Conservation (phyloP, 257 asterid species). For the Salvia rosmarinus region DNA sequence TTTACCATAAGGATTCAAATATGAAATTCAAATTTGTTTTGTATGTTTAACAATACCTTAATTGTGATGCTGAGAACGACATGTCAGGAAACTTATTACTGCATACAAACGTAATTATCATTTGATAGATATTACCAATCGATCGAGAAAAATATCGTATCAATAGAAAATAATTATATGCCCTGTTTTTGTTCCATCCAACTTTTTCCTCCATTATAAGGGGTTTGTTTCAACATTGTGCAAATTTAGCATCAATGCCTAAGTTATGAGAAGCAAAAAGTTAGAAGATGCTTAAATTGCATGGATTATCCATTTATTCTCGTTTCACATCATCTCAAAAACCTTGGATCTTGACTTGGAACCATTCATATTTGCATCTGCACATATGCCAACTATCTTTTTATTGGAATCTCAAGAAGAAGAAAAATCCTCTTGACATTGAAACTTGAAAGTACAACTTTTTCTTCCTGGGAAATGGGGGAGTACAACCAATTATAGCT, state of each 20-base stretch:
- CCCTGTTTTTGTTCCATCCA: conserved; percentile 17
- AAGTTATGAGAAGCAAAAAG: conserved; percentile 35
- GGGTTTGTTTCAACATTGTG: conserved; percentile 27
- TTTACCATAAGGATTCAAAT: no score
- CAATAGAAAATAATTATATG: not conserved
- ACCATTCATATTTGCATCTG: conserved; percentile 36
- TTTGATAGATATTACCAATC: no score
- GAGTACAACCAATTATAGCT: conserved; percentile 32
- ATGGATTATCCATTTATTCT: conserved; percentile 30
- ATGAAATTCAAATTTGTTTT: no score
- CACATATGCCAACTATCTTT: conserved; percentile 30
- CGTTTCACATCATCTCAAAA: conserved; percentile 36
- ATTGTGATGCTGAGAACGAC: no score
- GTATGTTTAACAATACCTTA: no score
- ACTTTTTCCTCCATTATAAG: conserved; percentile 21
- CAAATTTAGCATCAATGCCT: conserved; percentile 32
- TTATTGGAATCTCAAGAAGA: not conserved
- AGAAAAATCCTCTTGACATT: not conserved
- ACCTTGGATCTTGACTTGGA: conserved; percentile 28
- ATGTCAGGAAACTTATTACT: no score
- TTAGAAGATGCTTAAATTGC: conserved; percentile 22
- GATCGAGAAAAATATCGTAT: conserved; percentile 9
- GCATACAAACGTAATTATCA: no score
- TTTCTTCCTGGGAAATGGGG: conserved; percentile 10
- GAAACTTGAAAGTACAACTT: conserved; percentile 31